Evolutionary conservation across 495 filamentous ascomycete genomes (phyloP).

Genomic region (Penicillium verhagenii): DNA sequence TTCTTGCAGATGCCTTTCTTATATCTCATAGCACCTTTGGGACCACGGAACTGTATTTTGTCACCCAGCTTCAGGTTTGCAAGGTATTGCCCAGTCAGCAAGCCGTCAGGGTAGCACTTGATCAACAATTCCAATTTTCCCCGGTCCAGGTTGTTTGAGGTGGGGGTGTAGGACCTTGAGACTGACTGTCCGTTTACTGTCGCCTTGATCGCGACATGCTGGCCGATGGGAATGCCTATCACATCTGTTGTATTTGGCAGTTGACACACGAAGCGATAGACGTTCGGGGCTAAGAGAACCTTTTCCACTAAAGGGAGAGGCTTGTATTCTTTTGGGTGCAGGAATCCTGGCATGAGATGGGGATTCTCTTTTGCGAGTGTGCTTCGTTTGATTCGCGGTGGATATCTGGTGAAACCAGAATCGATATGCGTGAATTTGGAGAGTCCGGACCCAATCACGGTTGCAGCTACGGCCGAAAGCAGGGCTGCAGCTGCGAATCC

Average conservation of each 20-base stretch:
- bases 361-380: slow-evolving; percentile 26
- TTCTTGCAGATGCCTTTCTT: slow-evolving; percentile 28
- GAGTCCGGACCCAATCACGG: slow-evolving; percentile 3
- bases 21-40: slow-evolving; percentile 49
- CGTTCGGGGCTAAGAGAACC: slow-evolving; percentile 40
- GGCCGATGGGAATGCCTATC: slow-evolving; percentile 52
- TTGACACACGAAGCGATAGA: slow-evolving; percentile 48
- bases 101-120: slow-evolving; percentile 48
- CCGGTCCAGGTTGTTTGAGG: slow-evolving; percentile 49
- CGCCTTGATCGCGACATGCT: slow-evolving; percentile 50
- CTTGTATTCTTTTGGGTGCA: slow-evolving; percentile 46
- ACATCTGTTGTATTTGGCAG: slow-evolving; percentile 39
- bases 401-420: slow-evolving; percentile 41
- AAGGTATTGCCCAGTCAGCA: slow-evolving; percentile 48
- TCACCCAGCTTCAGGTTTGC: slow-evolving; percentile 41
- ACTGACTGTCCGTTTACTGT: slow-evolving; percentile 40
- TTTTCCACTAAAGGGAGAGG: slow-evolving; percentile 45
- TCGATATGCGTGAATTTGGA: slow-evolving; percentile 24
- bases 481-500: slow-evolving; percentile 34
- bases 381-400: slow-evolving; percentile 32
- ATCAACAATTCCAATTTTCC: slow-evolving; percentile 48
- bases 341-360: slow-evolving; percentile 36
- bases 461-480: neutral
- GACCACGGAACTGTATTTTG: slow-evolving; percentile 46
- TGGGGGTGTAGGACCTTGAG: slow-evolving; percentile 50